Conservation (phyloP, 2,329 filamentous ascomycete species). For the Laburnicola sp. region DNA sequence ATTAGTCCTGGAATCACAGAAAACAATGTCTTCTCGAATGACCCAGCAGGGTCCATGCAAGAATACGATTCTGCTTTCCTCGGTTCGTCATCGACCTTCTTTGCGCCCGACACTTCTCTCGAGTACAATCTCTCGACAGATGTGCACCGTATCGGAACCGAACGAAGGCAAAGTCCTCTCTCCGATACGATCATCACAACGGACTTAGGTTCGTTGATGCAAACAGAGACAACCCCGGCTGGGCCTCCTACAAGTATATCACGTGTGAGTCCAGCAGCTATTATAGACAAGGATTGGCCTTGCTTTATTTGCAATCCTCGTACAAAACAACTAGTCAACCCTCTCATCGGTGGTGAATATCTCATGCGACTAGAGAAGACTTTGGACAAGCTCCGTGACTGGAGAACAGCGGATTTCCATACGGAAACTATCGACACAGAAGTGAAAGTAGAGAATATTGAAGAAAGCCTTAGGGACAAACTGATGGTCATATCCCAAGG, state of each 20-base stretch:
- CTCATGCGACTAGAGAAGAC: constrained; percentile 44
- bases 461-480: constrained; percentile 60
- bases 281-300: constrained; percentile 46
- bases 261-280: not conserved
- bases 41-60: not conserved
- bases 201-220: not conserved
- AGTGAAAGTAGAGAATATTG: constrained; percentile 48
- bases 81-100: not conserved
- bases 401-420: constrained; percentile 47
- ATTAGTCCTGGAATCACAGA: not conserved
- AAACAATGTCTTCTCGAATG: not conserved
- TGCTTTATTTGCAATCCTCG: constrained; percentile 52
- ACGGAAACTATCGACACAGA: constrained; percentile 48
- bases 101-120: not conserved
- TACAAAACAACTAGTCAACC: constrained; percentile 38
- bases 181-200: not conserved
- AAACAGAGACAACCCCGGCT: not conserved
- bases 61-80: not conserved
- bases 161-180: not conserved
- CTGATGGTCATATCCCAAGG: constrained; percentile 45
- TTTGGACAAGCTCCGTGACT: constrained; percentile 10
- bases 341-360: constrained; percentile 5
- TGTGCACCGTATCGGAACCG: not conserved
- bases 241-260: not conserved
- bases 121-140: not conserved